Conservation (phyloP, 2,329 filamentous ascomycete species). For the Xenoacremonium recifei region DNA sequence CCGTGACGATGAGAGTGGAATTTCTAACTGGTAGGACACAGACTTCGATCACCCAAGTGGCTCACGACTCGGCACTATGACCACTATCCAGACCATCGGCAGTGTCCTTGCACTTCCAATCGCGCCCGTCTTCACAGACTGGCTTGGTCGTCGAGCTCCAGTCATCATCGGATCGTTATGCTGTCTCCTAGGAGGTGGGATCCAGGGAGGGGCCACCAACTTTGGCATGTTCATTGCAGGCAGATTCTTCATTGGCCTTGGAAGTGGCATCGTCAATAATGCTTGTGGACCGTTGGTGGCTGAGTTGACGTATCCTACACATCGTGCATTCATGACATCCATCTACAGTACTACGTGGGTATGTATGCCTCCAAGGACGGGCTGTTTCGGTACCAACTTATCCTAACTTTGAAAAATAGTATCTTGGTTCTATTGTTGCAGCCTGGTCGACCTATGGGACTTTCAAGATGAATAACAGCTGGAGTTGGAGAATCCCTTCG, state of each 20-base stretch:
- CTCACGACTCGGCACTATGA: constrained; percentile 12
- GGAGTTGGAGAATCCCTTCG: constrained; percentile 3
- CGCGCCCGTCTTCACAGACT: constrained; percentile 12
- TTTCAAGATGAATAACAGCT: neutral
- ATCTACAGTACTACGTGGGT: constrained; percentile 12
- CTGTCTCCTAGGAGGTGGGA: constrained; percentile 2
- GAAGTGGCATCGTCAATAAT: constrained; percentile 5
- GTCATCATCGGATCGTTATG: constrained; percentile 10
- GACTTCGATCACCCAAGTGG: constrained; percentile 13
- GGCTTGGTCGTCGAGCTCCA: constrained; percentile 10
- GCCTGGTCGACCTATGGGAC: constrained; percentile 1
- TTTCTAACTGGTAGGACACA: too few species aligned
- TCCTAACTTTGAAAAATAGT: too few species aligned
- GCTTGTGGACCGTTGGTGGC: constrained; percentile 9
- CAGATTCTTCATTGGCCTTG: constrained; percentile 8
- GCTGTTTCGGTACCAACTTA: too few species aligned
- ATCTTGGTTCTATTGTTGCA: neutral
- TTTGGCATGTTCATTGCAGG: constrained; percentile 5
- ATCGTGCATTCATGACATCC: constrained; percentile 9
- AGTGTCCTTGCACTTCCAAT: constrained; percentile 7
- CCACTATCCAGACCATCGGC: neutral
- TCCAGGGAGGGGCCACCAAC: constrained; percentile 10
- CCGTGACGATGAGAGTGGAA: too few species aligned
- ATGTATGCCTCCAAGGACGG: too few species aligned
- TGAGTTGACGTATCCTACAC: constrained; percentile 12